Percentiles rank a stretch among this genome's conserved stretches.
phyloP scores from a whole-genome alignment of 345 rosid species.

The Abelmoschus esculentus region DNA sequence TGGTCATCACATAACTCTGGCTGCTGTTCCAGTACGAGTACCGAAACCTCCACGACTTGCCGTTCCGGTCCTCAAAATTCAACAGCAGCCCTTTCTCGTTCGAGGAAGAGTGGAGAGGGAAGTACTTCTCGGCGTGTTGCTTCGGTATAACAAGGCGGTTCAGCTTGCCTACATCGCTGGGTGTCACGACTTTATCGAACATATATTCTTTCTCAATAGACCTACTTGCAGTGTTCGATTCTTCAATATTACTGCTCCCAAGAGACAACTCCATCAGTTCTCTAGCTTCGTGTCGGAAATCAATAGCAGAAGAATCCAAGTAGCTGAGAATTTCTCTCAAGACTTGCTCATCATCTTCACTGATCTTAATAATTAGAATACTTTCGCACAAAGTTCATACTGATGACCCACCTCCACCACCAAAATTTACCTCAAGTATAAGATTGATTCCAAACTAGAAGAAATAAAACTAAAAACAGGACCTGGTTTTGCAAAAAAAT shows the following conservation, averaged over 20 bases:
- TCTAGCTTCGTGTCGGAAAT: slow-evolving; percentile 24
- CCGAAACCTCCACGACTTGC: slow-evolving; percentile 75
- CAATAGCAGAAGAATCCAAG: slow-evolving; percentile 19
- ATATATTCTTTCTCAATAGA: slow-evolving; percentile 54
- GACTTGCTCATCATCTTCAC: slow-evolving; percentile 23
- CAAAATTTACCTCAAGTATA: neutral
- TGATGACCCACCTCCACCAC: slow-evolving; percentile 5
- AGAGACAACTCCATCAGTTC: slow-evolving; percentile 43
- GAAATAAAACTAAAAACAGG: too few relatives aligned
- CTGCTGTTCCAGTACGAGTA: slow-evolving; percentile 97
- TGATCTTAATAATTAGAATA: slow-evolving; percentile 19
- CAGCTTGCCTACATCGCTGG: slow-evolving; percentile 77
- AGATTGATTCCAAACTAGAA: neutral
- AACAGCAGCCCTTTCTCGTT: slow-evolving; percentile 70
- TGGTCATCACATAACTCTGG: slow-evolving; percentile 96
- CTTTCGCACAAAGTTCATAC: slow-evolving; percentile 30
- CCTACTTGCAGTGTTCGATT: slow-evolving; percentile 18
- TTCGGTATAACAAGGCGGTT: slow-evolving; percentile 74
- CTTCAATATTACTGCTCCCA: slow-evolving; percentile 13
- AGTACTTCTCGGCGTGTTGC: slow-evolving; percentile 74
- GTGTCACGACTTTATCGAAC: slow-evolving; percentile 82
- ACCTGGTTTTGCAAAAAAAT: neutral
- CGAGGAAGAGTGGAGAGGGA: slow-evolving; percentile 51
- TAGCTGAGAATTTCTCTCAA: slow-evolving; percentile 6
- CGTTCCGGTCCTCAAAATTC: slow-evolving; percentile 74